phyloP scores from a whole-genome alignment of 371 early-diverging fungal species.

The Catenaria anguillulae region DNA sequence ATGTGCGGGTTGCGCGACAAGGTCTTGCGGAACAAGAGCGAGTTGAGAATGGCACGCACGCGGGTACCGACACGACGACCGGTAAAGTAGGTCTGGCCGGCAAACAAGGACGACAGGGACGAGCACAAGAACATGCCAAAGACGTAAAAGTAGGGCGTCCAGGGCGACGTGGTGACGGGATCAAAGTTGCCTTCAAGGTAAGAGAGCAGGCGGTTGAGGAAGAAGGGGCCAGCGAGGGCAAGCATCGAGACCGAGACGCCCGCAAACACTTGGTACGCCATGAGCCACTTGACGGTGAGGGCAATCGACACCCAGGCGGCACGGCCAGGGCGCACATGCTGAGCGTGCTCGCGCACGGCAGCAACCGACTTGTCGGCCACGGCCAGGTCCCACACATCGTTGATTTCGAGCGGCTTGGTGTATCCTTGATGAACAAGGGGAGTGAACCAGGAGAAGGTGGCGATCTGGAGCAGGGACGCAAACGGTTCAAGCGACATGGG shows the following conservation, averaged over 20 bases:
- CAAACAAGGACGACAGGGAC: not conserved
- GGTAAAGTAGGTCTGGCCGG: conserved; percentile 13
- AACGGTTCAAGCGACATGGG: not conserved
- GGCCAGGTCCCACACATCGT: conserved; percentile 3
- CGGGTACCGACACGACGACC: conserved; percentile 12
- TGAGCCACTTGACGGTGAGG: not conserved
- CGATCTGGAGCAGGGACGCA: not conserved
- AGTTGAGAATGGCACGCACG: conserved; percentile 10
- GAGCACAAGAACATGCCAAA: not conserved
- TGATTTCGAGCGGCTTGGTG: not conserved
- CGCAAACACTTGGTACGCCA: not conserved
- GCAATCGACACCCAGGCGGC: not conserved
- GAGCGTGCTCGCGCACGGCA: not conserved
- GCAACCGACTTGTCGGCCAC: not conserved
- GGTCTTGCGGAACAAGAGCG: conserved; percentile 6
- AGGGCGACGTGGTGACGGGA: not conserved
- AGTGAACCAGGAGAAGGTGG: conserved; percentile 7
- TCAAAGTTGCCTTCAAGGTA: not conserved
- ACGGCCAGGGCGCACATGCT: not conserved
- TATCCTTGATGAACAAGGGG: conserved; percentile 2
- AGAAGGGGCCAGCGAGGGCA: not conserved
- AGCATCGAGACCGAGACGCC: not conserved
- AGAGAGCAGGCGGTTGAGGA: not conserved
- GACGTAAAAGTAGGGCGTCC: not conserved
- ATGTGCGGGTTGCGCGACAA: not conserved